Base-by-base conservation (phyloP, 1,284 basidiomycete genomes). In the Cutaneotrichosporon sp. region DNA sequence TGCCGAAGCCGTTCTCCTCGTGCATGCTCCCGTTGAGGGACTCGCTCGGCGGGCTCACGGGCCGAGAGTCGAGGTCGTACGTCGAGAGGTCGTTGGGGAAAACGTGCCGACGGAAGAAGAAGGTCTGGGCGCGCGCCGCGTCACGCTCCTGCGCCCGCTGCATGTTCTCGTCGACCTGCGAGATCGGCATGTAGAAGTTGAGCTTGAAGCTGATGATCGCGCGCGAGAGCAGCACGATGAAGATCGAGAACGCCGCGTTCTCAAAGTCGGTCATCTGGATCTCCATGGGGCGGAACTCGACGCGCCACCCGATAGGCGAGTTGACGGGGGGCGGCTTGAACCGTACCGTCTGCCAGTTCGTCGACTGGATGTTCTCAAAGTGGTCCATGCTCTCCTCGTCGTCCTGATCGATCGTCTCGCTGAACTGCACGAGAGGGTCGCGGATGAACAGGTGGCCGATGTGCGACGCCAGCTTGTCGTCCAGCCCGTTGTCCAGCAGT, bases 81-180 rank as follows among this genome's bases (percentile, higher is more conserved):
- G 65, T 62, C 7, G 75, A 67, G 24, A 69, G 82, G 59, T 79
- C 71, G 62, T 66, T 81, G n/a, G 89, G 85, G 79, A 90, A 90
- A 11, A 98, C 85, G 64, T 90, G 84, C 76, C 90, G 94, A 53
- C 95, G 85, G 85, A 99, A 99, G 81, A 84, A 92, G 81, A 97
- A 99, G 76, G 86, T 89, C 68, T 87, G 84, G 18, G 83, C 80
- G 56, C 81, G 82, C 20, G 89, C 86, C 0, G 94, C 95, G 73
- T 93, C 87, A 45, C 95, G 84, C 59, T 83, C 81, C 78, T 99
- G 97, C 1, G 95, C 94, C 56, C 89, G 84, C 52, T 82, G 84
- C 95, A 99, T 98, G 75, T 99, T 99, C 75, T 92, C 91, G 75
- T 99, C 95, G 33, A 99, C 95, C 93, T 95, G 95, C 1, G 93